phyloP scores from a whole-genome alignment of 768 basidiomycete species.

The Lactarius hatsudake region DNA sequence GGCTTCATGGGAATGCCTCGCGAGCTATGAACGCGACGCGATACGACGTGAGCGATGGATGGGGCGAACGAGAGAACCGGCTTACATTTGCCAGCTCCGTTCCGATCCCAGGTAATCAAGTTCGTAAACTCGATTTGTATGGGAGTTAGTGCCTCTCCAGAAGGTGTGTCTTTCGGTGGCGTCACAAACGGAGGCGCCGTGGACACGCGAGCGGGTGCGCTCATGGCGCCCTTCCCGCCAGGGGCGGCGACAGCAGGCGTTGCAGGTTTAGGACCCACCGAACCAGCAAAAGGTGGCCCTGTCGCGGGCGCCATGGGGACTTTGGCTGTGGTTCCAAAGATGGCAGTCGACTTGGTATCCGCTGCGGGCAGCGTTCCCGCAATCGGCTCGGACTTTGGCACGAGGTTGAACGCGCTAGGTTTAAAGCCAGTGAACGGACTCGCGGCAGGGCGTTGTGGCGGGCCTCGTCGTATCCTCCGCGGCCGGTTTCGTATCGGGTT shows the following conservation, averaged over 20 bases:
- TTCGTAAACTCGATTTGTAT: slow-evolving; percentile 64
- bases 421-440: not conserved
- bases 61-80: slow-evolving; percentile 18
- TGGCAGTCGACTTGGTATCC: not conserved
- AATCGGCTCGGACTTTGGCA: slow-evolving; percentile 14
- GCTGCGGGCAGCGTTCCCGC: not conserved
- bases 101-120: slow-evolving; percentile 44
- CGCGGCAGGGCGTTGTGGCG: not conserved
- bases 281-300: slow-evolving; percentile 21
- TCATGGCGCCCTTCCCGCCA: not conserved
- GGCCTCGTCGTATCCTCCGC: slow-evolving; percentile 3
- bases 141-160: slow-evolving; percentile 47
- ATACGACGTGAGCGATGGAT: not conserved
- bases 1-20: slow-evolving; percentile 39
- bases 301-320: slow-evolving; percentile 12
- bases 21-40: slow-evolving; percentile 40
- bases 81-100: slow-evolving; percentile 61
- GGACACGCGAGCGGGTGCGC: not conserved
- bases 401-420: slow-evolving; percentile 3
- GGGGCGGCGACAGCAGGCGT: not conserved
- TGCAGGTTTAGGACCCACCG: not conserved
- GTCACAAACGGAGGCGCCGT: not conserved
- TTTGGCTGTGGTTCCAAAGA: not conserved
- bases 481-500: not conserved
- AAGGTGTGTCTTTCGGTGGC: slow-evolving; percentile 13